These are phyloP conservation scores for Borovskyia barvae DNA, from an alignment of 208 protist genomes.

Conservation along the genomic window DNA sequence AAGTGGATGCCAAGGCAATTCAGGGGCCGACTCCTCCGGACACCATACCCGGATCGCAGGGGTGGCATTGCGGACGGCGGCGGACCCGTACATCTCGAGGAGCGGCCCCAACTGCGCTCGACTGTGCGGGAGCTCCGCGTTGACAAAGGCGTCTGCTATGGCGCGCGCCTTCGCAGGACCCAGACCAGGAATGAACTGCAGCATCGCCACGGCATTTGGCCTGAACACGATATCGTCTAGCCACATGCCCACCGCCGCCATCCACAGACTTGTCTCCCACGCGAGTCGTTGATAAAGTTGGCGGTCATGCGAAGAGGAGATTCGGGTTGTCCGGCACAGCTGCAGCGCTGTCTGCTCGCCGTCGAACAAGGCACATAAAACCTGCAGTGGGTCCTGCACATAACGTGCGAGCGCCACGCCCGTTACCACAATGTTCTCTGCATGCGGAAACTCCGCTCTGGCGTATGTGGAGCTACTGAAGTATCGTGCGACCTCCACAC, in stretches of 20 bases:
- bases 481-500: slow-evolving; percentile 66
- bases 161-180: slow-evolving; percentile 51
- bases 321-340: slow-evolving; percentile 40
- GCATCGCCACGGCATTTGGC: slow-evolving; percentile 38
- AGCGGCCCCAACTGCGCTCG: slow-evolving; percentile 34
- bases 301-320: slow-evolving; percentile 38
- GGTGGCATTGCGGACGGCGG: slow-evolving; percentile 51
- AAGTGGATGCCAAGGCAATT: slow-evolving; percentile 52
- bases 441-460: slow-evolving; percentile 36
- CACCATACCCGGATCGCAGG: slow-evolving; percentile 41
- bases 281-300: slow-evolving; percentile 56
- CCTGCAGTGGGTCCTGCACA: slow-evolving; percentile 72
- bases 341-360: slow-evolving; percentile 54
- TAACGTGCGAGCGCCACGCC: slow-evolving; percentile 59
- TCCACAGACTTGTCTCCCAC: slow-evolving; percentile 88
- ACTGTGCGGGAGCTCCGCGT: slow-evolving; percentile 29
- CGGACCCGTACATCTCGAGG: slow-evolving; percentile 38
- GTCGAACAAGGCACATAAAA: slow-evolving; percentile 74
- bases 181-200: slow-evolving; percentile 86
- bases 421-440: slow-evolving; percentile 44
- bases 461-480: slow-evolving; percentile 56
- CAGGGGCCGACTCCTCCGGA: slow-evolving; percentile 12
- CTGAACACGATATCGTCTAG: slow-evolving; percentile 51
- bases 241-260: slow-evolving; percentile 58
- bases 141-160: slow-evolving; percentile 27